Conservation (phyloP, 352 stramenopile species). For the Phytopythium litorale region DNA sequence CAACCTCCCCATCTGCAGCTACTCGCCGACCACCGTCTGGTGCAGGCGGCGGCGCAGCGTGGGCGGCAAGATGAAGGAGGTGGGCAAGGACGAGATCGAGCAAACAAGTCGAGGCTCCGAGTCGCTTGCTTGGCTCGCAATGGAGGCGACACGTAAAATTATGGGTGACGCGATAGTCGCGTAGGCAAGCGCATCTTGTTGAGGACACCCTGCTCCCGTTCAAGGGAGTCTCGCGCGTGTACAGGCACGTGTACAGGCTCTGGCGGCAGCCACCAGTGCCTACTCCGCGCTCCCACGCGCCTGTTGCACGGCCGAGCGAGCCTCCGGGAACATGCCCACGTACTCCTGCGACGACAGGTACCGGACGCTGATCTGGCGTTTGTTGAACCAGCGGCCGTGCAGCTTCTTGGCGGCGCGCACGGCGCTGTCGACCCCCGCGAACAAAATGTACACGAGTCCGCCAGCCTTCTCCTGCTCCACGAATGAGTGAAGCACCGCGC, state of each 20-base stretch:
- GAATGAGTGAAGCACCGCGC: conserved; percentile 69
- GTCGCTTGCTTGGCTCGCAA: no score
- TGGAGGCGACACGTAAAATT: no score
- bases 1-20: no score
- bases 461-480: conserved; percentile 84
- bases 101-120: no score
- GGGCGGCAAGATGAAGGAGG: not conserved
- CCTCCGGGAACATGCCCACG: conserved; percentile 86
- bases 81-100: not conserved
- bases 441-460: conserved; percentile 87
- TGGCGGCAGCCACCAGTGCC: conserved; percentile 9
- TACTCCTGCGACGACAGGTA: conserved; percentile 86
- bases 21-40: no score
- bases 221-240: no score
- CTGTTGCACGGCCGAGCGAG: conserved; percentile 60
- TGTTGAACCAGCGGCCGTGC: conserved; percentile 90
- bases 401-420: conserved; percentile 67
- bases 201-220: no score
- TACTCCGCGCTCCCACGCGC: conserved; percentile 34
- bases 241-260: not conserved
- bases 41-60: no score
- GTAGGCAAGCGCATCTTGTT: no score
- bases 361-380: conserved; percentile 86
- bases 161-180: no score
- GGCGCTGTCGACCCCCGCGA: conserved; percentile 50